Conservation (phyloP, 2,329 filamentous ascomycete species). For the Drechslerella coelobrocha region DNA sequence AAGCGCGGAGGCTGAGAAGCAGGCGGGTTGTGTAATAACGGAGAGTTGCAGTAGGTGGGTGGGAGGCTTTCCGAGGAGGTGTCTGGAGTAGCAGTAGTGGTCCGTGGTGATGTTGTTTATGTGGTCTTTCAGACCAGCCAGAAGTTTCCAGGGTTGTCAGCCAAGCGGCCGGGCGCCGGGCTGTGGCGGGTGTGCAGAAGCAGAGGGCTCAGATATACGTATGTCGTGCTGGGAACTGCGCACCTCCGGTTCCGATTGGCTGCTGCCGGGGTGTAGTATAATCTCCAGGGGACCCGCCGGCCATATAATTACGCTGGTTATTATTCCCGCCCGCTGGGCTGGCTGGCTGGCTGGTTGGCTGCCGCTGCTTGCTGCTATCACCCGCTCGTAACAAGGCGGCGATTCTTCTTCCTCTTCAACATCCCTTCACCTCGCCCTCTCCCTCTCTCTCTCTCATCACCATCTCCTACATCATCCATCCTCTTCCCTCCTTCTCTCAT, state of each 20-base stretch:
- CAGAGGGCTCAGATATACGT: conserved; percentile 18
- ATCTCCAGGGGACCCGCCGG: too few species aligned
- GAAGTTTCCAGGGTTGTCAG: background rate
- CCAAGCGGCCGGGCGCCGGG: background rate
- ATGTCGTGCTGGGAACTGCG: conserved; percentile 28
- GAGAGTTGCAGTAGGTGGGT: background rate
- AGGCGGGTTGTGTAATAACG: background rate
- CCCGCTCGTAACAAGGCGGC: background rate
- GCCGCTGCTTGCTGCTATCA: background rate
- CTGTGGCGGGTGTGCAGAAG: conserved; percentile 11
- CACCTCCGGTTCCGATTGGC: background rate
- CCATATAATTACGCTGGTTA: too few species aligned
- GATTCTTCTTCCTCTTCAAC: background rate
- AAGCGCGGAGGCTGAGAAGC: background rate
- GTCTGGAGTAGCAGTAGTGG: background rate
- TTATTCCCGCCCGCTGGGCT: too few species aligned
- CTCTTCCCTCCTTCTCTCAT: conserved; percentile 9
- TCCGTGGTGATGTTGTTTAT: conserved; percentile 42
- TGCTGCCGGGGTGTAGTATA: too few species aligned
- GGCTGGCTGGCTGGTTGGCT: too few species aligned
- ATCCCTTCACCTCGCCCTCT: conserved; percentile 1
- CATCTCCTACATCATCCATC: conserved; percentile 19
- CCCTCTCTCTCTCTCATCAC: conserved; percentile 14
- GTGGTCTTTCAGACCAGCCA: conserved; percentile 30
- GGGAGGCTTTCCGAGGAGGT: conserved; percentile 7